Conservation (phyloP, 2,329 filamentous ascomycete species). For the Aspergillus versicolor region DNA sequence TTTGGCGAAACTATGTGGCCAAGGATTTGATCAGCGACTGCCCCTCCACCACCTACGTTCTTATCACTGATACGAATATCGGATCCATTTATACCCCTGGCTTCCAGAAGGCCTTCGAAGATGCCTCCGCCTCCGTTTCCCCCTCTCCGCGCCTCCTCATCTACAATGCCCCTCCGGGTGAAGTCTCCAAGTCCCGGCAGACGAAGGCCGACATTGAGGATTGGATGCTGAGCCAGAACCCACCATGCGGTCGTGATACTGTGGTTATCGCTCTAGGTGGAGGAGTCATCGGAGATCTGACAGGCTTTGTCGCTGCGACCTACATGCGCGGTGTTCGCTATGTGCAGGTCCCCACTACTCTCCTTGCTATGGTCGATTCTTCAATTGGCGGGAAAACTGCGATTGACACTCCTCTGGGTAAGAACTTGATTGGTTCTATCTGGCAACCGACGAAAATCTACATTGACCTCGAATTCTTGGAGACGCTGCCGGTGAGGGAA, state of each 20-base stretch:
- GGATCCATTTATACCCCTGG: conserved; percentile 73
- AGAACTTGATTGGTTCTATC: conserved; percentile 93
- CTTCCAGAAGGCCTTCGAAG: conserved; percentile 68
- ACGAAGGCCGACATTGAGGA: conserved; percentile 97
- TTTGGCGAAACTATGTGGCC: conserved; percentile 81
- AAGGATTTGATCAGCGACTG: conserved; percentile 76
- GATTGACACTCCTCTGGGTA: conserved; percentile 92
- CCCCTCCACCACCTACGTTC: conserved; percentile 85
- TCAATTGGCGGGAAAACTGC: conserved; percentile 98
- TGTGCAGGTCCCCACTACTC: conserved; percentile 91
- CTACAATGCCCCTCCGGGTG: conserved; percentile 84
- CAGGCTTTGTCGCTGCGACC: conserved; percentile 93
- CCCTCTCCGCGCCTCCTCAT: conserved; percentile 70
- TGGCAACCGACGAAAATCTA: conserved; percentile 96
- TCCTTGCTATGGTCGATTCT: conserved; percentile 97
- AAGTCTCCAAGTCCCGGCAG: conserved; percentile 87
- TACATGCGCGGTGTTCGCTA: conserved; percentile 98
- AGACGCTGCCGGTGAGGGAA: conserved; percentile 84
- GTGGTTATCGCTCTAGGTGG: conserved; percentile 93
- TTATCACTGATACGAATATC: conserved; percentile 96
- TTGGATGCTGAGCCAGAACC: conserved; percentile 84
- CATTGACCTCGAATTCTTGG: conserved; percentile 87
- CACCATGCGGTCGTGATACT: conserved; percentile 87
- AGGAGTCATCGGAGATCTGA: conserved; percentile 96
- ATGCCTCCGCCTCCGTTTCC: conserved; percentile 45